Conservation (phyloP, 2,329 filamentous ascomycete species). For the Penicillium sp. region DNA sequence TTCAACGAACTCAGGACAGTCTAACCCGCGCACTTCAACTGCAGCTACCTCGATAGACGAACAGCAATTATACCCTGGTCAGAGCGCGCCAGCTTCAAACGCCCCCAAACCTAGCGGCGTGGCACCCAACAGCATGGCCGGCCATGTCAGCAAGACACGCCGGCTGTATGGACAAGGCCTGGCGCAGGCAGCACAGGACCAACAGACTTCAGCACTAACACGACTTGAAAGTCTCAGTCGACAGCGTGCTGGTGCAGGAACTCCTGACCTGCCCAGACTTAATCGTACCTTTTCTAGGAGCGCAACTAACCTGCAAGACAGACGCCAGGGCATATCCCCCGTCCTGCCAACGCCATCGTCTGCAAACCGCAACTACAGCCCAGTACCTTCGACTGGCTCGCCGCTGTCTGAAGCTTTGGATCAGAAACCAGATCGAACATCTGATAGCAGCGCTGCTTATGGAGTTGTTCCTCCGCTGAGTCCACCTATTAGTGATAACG, state of each 20-base stretch:
- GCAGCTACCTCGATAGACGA: slow-evolving; percentile 86
- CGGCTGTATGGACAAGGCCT: slow-evolving; percentile 80
- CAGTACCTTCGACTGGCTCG: slow-evolving; percentile 38
- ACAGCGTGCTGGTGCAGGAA: slow-evolving; percentile 56
- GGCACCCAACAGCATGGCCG: slow-evolving; percentile 49
- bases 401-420: slow-evolving; percentile 33
- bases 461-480: slow-evolving; percentile 57
- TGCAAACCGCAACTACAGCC: slow-evolving; percentile 34
- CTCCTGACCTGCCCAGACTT: slow-evolving; percentile 46
- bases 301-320: slow-evolving; percentile 62
- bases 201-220: slow-evolving; percentile 71
- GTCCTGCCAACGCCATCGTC: slow-evolving; percentile 25
- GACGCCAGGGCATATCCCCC: slow-evolving; percentile 34
- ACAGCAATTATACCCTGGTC: slow-evolving; percentile 45
- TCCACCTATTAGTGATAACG: slow-evolving; percentile 67
- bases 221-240: slow-evolving; percentile 74
- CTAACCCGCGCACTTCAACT: slow-evolving; percentile 71
- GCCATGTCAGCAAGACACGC: slow-evolving; percentile 65
- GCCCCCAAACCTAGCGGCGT: slow-evolving; percentile 24
- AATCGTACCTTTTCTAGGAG: slow-evolving; percentile 51
- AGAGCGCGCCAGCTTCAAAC: slow-evolving; percentile 18
- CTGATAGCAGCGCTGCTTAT: slow-evolving; percentile 29
- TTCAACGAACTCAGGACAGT: slow-evolving; percentile 72
- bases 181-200: slow-evolving; percentile 73
- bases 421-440: slow-evolving; percentile 27